Conservation (phyloP, 208 protist species). For the Acanthamoeba culbertsoni region DNA sequence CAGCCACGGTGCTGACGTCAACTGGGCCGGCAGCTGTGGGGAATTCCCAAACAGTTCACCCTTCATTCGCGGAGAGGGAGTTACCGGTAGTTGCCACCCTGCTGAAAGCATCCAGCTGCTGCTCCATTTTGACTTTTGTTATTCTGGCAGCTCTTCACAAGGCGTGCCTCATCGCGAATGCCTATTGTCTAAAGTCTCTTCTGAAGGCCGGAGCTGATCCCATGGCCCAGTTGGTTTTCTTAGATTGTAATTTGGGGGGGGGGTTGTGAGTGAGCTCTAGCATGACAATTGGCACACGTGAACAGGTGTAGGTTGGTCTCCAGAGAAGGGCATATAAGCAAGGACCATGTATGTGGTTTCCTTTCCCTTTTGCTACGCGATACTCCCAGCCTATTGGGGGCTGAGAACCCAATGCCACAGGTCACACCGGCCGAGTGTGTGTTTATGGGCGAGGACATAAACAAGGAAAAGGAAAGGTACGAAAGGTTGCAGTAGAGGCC, state of each 20-base stretch:
- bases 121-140: background rate
- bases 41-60: background rate
- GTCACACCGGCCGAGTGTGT: background rate
- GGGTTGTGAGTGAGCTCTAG: too few relatives aligned
- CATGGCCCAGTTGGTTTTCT: background rate
- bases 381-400: background rate
- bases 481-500: too few relatives aligned
- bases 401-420: background rate
- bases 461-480: background rate
- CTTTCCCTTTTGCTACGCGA: background rate
- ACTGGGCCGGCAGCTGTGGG: background rate
- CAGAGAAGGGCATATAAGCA: background rate
- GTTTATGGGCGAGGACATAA: background rate
- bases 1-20: background rate
- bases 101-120: background rate
- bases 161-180: background rate
- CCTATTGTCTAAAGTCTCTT: background rate
- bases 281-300: background rate
- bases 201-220: background rate
- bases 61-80: background rate
- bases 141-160: background rate
- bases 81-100: background rate
- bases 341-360: background rate
- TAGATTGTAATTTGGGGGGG: too few relatives aligned
- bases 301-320: background rate